Conservation (phyloP, 805 yeast genomes). For the Cyberlindnera saturnus region DNA sequence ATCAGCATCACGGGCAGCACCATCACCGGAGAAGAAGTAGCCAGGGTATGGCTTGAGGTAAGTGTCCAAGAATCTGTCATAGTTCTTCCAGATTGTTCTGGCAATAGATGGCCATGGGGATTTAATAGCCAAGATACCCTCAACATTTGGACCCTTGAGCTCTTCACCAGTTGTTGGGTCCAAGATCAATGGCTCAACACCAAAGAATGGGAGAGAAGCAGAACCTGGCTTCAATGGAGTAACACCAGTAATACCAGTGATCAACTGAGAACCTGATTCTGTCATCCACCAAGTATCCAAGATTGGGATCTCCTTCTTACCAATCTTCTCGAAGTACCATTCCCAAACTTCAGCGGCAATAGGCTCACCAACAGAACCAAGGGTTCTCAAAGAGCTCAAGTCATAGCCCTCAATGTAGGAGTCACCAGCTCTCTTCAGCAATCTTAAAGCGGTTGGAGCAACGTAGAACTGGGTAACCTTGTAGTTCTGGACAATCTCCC, state of each 20-base stretch:
- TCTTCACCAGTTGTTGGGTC: constrained; percentile 75
- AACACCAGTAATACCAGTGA: constrained; percentile 70
- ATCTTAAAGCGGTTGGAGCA: constrained; percentile 79
- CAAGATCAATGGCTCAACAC: constrained; percentile 65
- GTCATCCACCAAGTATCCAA: constrained; percentile 90
- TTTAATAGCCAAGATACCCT: constrained; percentile 73
- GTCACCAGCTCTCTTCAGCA: constrained; percentile 71
- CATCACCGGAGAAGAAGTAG: constrained; percentile 82
- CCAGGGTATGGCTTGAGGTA: constrained; percentile 79
- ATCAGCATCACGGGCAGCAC: constrained; percentile 80
- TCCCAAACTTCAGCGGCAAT: constrained; percentile 84
- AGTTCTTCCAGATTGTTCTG: constrained; percentile 75
- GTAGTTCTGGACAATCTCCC: constrained; percentile 70
- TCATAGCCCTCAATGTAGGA: constrained; percentile 54
- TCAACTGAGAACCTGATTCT: constrained; percentile 76
- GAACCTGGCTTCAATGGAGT: constrained; percentile 83
- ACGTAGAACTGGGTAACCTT: constrained; percentile 75
- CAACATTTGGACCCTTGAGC: constrained; percentile 61
- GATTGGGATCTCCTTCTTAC: constrained; percentile 61
- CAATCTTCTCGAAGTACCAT: constrained; percentile 72
- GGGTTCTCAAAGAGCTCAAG: constrained; percentile 55
- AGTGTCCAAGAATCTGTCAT: constrained; percentile 71
- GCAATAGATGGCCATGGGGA: constrained; percentile 84
- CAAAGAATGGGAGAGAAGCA: constrained; percentile 80
- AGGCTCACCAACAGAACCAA: constrained; percentile 86